These are phyloP conservation scores for Geosiphon pyriformis DNA, from an alignment of 192 early-diverging fungal species.

Conservation along the genomic window DNA sequence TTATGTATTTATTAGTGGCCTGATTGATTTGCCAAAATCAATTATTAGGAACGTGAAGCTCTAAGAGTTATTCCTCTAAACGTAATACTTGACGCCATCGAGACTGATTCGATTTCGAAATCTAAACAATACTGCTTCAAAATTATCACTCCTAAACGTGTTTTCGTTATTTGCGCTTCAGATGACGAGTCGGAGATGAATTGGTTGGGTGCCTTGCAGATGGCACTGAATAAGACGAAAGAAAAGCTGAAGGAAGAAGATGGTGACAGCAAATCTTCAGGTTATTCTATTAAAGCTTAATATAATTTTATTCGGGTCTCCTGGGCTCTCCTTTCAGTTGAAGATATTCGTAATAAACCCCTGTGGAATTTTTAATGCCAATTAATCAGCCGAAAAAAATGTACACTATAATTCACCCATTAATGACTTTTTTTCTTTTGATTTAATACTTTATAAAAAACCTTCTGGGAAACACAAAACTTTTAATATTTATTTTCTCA, in stretches of 20 bases:
- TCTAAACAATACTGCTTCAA: slow-evolving; percentile 48
- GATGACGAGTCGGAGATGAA: slow-evolving; percentile 39
- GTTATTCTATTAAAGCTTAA: too few relatives aligned
- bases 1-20: background rate
- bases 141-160: slow-evolving; percentile 48
- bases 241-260: background rate
- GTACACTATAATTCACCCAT: too few relatives aligned
- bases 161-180: slow-evolving; percentile 45
- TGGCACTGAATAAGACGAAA: slow-evolving; percentile 24
- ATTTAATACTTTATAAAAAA: too few relatives aligned
- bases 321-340: too few relatives aligned
- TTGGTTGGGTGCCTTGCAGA: slow-evolving; percentile 48
- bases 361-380: too few relatives aligned
- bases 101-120: slow-evolving; percentile 49
- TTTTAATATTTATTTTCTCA: too few relatives aligned
- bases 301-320: too few relatives aligned
- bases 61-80: slow-evolving; percentile 44
- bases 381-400: too few relatives aligned
- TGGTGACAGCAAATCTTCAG: too few relatives aligned
- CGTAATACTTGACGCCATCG: slow-evolving; percentile 47
- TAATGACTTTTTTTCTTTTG: too few relatives aligned
- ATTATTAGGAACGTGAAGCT: slow-evolving; percentile 43
- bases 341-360: too few relatives aligned
- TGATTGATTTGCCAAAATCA: background rate
- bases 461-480: too few relatives aligned